Evolutionary conservation across 2,329 filamentous ascomycete genomes (phyloP), one percentile per base, ranked within the genome.

Genomic region (Diaporthe ilicicola): DNA sequence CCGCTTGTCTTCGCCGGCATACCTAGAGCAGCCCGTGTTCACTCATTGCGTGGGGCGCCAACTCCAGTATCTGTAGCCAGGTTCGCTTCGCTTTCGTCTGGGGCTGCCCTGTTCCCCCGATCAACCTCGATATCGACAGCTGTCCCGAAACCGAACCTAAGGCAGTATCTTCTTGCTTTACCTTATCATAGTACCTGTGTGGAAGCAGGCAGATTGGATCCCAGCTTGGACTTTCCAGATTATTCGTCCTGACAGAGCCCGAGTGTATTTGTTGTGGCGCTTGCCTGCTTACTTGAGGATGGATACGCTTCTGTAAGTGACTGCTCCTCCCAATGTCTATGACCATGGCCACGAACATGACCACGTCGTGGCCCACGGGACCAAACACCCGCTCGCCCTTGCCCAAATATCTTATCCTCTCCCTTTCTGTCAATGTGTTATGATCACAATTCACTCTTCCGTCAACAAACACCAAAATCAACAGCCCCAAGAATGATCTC

Each of bases 281-380:
- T 68, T 59, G 69, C 37, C 50, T 59, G 39, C 50, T 61, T 55
- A 3, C 5, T 48, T 37, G 27, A 75, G 56, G 15, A 79, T 79
- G 78, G 78, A 79, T 51, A 79, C 78, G 34, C 70, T 79, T 69
- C 72, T 79, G 78, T 79, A 73, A 76, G 78, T 77, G 27, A 56
- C n/a, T 50, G 32, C 19, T 37, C 12, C 53, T 29, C 46, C 53
- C 66, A 8, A 29, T 29, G 22, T n/a, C 29, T 32, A 19, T 44
- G 62, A 22, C 48, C 37, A 44, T 32, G 34, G 46, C 46, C 46
- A 22, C 9, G 8, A 24, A 5, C 22, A 10, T 15, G 10, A 39
- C 32, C 8, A 53, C 17, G 8, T 24, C 42, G 3, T 34, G 51
- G 37, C 12, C 59, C 29, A 64, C 22, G 27, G 46, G 29, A 29